Percentiles rank a stretch among this genome's conserved stretches.
Evolutionary conservation across 345 rosid species (phyloP).

Genomic region (Arabidopsis suecica): DNA sequence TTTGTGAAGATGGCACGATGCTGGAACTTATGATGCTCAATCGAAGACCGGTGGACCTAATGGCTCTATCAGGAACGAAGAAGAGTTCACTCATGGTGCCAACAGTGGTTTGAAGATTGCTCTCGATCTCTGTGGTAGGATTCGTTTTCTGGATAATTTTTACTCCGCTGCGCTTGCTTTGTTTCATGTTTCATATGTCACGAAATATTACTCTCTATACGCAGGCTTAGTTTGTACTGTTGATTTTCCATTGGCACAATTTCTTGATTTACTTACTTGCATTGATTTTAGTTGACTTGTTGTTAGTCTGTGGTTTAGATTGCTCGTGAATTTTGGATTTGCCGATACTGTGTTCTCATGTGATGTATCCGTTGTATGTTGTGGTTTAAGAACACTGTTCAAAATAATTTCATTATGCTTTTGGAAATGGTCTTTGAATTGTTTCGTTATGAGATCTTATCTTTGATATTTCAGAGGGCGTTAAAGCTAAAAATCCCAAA

Average conservation of each 20-base stretch:
- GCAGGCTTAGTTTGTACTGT: background rate
- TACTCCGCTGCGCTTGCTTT: background rate
- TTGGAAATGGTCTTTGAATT: slow-evolving; percentile 13
- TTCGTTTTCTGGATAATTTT: slow-evolving; percentile 17
- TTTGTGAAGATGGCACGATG: slow-evolving; percentile 90
- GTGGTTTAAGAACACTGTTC: background rate
- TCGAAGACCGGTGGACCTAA: slow-evolving; percentile 91
- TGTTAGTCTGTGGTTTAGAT: background rate
- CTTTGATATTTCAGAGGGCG: slow-evolving; percentile 62
- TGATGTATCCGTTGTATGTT: background rate
- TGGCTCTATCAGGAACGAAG: slow-evolving; percentile 89
- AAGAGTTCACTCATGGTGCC: slow-evolving; percentile 74
- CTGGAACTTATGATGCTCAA: slow-evolving; percentile 83
- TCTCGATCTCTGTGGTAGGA: slow-evolving; percentile 74
- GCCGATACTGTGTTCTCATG: background rate
- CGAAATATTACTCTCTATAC: no score
- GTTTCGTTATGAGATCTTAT: slow-evolving; percentile 15
- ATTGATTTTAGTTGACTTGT: slow-evolving; percentile 2
- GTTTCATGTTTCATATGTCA: background rate
- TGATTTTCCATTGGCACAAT: no score
- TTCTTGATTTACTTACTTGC: background rate
- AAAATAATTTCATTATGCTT: background rate
- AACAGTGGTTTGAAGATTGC: slow-evolving; percentile 87
- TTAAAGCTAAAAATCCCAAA: slow-evolving; percentile 81
- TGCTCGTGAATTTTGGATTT: background rate